Evolutionary conservation across 495 filamentous ascomycete genomes (phyloP).

Genomic region (Talaromyces wortmannii): DNA sequence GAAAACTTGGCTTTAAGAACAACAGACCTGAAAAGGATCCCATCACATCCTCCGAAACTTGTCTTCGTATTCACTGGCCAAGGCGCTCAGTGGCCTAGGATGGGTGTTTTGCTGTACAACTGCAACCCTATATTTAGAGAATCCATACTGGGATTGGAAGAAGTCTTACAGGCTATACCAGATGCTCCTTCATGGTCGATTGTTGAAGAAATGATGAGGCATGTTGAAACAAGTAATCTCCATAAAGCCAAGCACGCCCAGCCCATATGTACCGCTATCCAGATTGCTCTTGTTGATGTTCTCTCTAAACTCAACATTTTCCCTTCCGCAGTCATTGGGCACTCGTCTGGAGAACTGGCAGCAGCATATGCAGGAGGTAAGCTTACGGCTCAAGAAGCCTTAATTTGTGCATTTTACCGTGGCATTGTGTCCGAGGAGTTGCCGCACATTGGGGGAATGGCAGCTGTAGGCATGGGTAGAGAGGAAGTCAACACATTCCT

Average conservation of each 20-base stretch:
- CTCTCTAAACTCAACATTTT: conserved; percentile 14
- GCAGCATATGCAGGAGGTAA: conserved; percentile 16
- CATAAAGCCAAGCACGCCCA: conserved; percentile 9
- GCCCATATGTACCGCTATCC: too few relatives aligned
- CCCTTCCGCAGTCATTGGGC: conserved; percentile 11
- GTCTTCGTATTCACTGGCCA: conserved; percentile 27
- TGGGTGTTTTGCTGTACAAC: conserved; percentile 18
- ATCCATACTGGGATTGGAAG: conserved; percentile 11
- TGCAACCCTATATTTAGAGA: conserved; percentile 11
- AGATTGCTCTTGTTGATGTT: conserved; percentile 22
- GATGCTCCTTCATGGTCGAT: conserved; percentile 15
- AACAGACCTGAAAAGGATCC: neutral
- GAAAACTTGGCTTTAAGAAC: neutral
- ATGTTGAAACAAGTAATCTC: neutral
- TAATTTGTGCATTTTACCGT: conserved; percentile 16
- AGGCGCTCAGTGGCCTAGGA: conserved; percentile 29
- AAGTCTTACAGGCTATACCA: conserved; percentile 5
- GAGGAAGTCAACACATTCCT: conserved; percentile 12
- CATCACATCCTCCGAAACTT: neutral
- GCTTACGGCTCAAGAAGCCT: conserved; percentile 10
- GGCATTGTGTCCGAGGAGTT: neutral
- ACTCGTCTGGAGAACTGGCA: conserved; percentile 18
- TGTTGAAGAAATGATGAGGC: conserved; percentile 4
- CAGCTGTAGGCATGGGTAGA: conserved; percentile 2
- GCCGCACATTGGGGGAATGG: neutral